Percentiles rank a stretch among this genome's conserved stretches.
These are phyloP conservation scores for Aphanomyces euteiches DNA, from an alignment of 352 stramenopile genomes.

Conservation along the genomic window DNA sequence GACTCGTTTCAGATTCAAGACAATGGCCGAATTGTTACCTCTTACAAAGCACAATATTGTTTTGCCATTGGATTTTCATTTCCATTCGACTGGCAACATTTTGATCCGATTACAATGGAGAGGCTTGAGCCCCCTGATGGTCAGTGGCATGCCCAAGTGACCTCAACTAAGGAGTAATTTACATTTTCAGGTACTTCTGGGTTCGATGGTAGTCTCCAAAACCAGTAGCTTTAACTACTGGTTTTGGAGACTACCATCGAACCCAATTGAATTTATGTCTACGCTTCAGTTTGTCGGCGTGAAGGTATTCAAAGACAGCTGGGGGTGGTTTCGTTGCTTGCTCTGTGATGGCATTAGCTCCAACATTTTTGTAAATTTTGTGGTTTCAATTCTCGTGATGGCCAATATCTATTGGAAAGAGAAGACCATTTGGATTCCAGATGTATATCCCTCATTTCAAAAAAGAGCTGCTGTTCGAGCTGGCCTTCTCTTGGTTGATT, in stretches of 20 bases:
- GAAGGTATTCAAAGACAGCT: constrained; percentile 3
- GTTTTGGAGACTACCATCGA: not conserved
- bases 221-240: not conserved
- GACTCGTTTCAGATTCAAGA: not conserved
- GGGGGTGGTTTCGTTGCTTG: constrained; percentile 12
- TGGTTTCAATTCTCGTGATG: constrained; percentile 11
- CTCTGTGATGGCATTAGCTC: constrained; percentile 14
- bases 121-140: not conserved
- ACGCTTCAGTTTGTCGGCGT: not conserved
- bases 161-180: not conserved
- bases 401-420: constrained; percentile 2
- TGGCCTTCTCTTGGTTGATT: not conserved
- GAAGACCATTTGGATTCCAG: constrained; percentile 14
- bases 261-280: not conserved
- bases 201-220: not conserved
- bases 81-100: not conserved
- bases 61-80: not conserved
- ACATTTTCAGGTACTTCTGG: not conserved
- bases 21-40: not conserved
- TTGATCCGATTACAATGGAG: not conserved
- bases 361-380: not conserved
- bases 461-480: not conserved
- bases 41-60: not conserved
- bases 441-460: constrained; percentile 25
- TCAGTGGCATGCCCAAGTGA: not conserved